These are phyloP conservation scores for Clavispora santaluciae DNA, from an alignment of 805 yeast species.

Conservation along the genomic window DNA sequence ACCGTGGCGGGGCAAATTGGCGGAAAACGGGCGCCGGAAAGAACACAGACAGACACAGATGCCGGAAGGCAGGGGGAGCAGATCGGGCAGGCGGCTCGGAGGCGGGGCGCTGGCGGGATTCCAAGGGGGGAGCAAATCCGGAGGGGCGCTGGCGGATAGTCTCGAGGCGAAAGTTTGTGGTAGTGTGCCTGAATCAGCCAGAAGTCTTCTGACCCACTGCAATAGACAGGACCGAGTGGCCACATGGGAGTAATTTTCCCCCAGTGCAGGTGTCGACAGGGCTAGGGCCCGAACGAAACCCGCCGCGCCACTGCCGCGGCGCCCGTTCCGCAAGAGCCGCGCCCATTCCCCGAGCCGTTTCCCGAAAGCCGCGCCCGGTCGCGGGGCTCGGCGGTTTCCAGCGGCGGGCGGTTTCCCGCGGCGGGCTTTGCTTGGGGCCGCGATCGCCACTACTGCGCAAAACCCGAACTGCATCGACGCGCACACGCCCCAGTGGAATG, in stretches of 20 bases:
- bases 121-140: not conserved
- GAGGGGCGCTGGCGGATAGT: not conserved
- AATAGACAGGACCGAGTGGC: conserved; percentile 1
- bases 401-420: too few species aligned
- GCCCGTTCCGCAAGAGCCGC: too few species aligned
- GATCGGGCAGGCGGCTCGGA: not conserved
- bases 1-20: too few species aligned
- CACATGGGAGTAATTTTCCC: conserved; percentile 1
- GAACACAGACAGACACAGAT: not conserved
- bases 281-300: not conserved
- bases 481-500: too few species aligned
- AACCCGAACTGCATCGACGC: too few species aligned
- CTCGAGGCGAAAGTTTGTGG: not conserved
- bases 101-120: not conserved
- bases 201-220: conserved; percentile 1
- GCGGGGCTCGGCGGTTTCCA: too few species aligned
- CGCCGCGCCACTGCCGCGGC: too few species aligned
- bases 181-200: not conserved
- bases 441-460: too few species aligned
- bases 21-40: not conserved
- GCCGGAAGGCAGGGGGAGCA: not conserved
- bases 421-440: too few species aligned
- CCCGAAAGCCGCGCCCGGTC: too few species aligned
- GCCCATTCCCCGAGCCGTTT: too few species aligned
- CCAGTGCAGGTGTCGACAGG: not conserved